phyloP scores from a whole-genome alignment of 805 yeast species.

The Tetrapisispora arboricola region DNA sequence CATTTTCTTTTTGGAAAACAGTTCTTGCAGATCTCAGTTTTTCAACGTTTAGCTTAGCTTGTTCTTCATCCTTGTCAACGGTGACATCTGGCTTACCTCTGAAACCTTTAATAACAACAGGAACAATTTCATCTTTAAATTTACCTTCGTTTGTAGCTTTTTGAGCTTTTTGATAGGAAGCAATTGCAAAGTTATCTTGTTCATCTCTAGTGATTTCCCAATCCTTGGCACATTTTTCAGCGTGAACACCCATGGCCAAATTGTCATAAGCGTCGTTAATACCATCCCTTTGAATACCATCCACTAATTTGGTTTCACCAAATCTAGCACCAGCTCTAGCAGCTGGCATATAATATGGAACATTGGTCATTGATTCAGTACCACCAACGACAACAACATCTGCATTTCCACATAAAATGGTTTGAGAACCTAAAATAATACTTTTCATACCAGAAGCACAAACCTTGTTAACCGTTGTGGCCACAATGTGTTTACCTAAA shows the following conservation, averaged over 20 bases:
- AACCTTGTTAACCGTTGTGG: conserved; percentile 90
- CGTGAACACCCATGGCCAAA: conserved; percentile 91
- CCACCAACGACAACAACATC: conserved; percentile 96
- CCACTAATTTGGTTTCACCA: conserved; percentile 72
- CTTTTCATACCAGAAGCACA: conserved; percentile 96
- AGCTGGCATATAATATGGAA: conserved; percentile 82
- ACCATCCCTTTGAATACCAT: conserved; percentile 90
- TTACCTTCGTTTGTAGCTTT: conserved; percentile 72
- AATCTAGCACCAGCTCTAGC: conserved; percentile 85
- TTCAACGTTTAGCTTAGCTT: conserved; percentile 61
- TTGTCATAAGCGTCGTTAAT: conserved; percentile 83
- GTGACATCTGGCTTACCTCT: conserved; percentile 82
- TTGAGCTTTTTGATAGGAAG: conserved; percentile 79
- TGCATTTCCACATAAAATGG: conserved; percentile 78
- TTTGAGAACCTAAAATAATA: conserved; percentile 81
- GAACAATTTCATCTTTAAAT: conserved; percentile 73
- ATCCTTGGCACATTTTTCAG: conserved; percentile 91
- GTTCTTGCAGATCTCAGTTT: conserved; percentile 80
- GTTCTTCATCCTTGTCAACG: conserved; percentile 77
- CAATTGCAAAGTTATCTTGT: conserved; percentile 83
- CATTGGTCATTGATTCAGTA: conserved; percentile 93
- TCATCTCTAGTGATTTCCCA: conserved; percentile 67
- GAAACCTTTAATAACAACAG: conserved; percentile 78
- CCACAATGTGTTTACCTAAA: conserved; percentile 65
- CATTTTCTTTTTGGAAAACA: conserved; percentile 87